Percentiles rank a stretch among this genome's conserved stretches.
Conservation (phyloP, 164 flowering plant genomes). For the Tetrastigma voinierianum region DNA sequence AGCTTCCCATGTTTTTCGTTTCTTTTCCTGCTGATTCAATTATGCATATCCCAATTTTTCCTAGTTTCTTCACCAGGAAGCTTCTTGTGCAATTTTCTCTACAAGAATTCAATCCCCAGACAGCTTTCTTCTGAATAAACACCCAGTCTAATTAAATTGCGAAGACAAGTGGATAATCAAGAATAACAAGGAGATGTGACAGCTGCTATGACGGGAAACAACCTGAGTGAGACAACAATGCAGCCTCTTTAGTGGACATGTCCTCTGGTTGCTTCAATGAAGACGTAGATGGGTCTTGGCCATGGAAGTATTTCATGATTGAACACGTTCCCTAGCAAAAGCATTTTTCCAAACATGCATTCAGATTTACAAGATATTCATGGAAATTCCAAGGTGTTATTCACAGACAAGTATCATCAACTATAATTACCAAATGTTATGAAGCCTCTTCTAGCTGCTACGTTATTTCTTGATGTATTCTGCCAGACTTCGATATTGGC, state of each 20-base stretch:
- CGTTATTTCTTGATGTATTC: neutral
- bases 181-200: neutral
- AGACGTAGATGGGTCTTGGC: slow-evolving; percentile 30
- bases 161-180: neutral
- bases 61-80: slow-evolving; percentile 13
- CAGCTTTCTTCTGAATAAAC: slow-evolving; percentile 28
- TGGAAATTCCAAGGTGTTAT: no score
- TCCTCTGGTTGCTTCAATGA: slow-evolving; percentile 25
- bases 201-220: neutral
- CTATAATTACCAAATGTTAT: no score
- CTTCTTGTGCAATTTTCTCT: slow-evolving; percentile 6
- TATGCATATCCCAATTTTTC: neutral
- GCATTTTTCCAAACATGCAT: neutral
- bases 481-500: neutral
- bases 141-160: slow-evolving; percentile 6
- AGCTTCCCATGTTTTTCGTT: slow-evolving; percentile 24
- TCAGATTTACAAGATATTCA: neutral
- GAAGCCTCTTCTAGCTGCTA: neutral
- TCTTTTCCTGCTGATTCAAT: slow-evolving; percentile 23
- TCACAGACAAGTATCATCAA: no score
- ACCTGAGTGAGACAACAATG: slow-evolving; percentile 43
- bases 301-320: slow-evolving; percentile 57
- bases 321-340: slow-evolving; percentile 57
- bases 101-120: slow-evolving; percentile 21
- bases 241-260: slow-evolving; percentile 17